Percentiles rank a stretch among this genome's conserved stretches.
These are phyloP conservation scores for Gossypium turneri DNA, from an alignment of 345 rosid genomes.

Conservation along the genomic window DNA sequence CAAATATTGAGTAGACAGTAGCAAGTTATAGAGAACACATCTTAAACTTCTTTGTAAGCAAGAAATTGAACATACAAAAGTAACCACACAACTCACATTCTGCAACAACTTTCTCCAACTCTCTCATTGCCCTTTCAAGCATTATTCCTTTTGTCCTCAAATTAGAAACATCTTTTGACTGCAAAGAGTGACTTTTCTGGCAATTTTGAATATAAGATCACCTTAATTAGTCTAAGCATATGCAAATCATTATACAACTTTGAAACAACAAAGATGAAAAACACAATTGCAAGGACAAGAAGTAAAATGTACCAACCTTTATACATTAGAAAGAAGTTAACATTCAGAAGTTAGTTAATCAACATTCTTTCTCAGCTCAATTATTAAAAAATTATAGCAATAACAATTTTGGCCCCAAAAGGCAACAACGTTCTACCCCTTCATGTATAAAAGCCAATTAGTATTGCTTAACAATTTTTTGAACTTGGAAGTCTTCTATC, in stretches of 20 bases:
- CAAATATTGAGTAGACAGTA: background rate
- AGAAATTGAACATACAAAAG: background rate
- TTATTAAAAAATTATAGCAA: background rate
- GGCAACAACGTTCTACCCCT: background rate
- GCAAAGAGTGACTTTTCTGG: constrained; percentile 26
- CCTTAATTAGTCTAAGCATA: constrained; percentile 8
- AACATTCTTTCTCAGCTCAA: background rate
- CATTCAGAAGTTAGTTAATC: background rate
- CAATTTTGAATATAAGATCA: constrained; percentile 2
- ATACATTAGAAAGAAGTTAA: background rate
- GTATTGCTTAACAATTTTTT: background rate
- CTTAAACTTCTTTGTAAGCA: background rate
- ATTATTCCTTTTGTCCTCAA: constrained; percentile 25
- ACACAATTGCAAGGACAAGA: background rate
- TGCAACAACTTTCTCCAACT: constrained; percentile 37
- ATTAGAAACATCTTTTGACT: constrained; percentile 19
- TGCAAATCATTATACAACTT: constrained; percentile 7
- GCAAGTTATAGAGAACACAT: background rate
- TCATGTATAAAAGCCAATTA: background rate
- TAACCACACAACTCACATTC: constrained; percentile 29
- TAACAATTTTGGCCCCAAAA: background rate
- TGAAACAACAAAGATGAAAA: constrained; percentile 10
- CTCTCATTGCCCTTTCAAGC: constrained; percentile 41
- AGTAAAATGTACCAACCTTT: background rate
- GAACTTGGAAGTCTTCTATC: background rate